Evolutionary conservation across 164 flowering plant species (phyloP).

Genomic region (Dillenia suffruticosa): DNA sequence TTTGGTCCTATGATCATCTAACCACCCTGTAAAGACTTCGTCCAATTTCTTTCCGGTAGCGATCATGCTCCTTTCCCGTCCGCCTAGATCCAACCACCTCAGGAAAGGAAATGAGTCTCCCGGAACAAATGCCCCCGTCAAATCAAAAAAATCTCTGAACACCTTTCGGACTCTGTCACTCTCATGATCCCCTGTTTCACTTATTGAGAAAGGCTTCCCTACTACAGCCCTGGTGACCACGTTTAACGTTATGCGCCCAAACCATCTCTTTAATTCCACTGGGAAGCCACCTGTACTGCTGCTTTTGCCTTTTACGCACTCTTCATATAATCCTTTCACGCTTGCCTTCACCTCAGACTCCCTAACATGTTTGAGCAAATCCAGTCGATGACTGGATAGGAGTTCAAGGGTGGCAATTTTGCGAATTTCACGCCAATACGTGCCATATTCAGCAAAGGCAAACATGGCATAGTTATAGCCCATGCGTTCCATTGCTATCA

Average conservation of each 20-base stretch:
- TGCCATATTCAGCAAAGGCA: conserved; percentile 22
- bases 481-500: conserved; percentile 7
- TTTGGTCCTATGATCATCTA: conserved; percentile 24
- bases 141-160: conserved; percentile 3
- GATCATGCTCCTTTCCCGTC: conserved; percentile 30
- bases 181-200: not conserved
- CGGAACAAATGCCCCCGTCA: conserved; percentile 11
- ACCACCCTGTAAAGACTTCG: conserved; percentile 10
- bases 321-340: conserved; percentile 13
- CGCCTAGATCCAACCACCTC: conserved; percentile 27
- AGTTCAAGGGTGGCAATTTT: conserved; percentile 22
- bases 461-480: conserved; percentile 32
- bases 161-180: not conserved
- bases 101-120: conserved; percentile 25
- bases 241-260: conserved; percentile 21
- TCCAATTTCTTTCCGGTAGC: conserved; percentile 11
- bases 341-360: conserved; percentile 10
- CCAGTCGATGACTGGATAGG: conserved; percentile 24
- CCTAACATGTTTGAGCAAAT: conserved; percentile 16
- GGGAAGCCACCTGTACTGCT: not conserved
- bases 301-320: conserved; percentile 3
- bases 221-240: conserved; percentile 21
- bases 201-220: conserved; percentile 22
- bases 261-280: conserved; percentile 23
- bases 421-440: conserved; percentile 39